Percentiles rank a stretch among this genome's conserved stretches.
phyloP scores from a whole-genome alignment of 768 basidiomycete genomes.

The Psilocybe sp. region DNA sequence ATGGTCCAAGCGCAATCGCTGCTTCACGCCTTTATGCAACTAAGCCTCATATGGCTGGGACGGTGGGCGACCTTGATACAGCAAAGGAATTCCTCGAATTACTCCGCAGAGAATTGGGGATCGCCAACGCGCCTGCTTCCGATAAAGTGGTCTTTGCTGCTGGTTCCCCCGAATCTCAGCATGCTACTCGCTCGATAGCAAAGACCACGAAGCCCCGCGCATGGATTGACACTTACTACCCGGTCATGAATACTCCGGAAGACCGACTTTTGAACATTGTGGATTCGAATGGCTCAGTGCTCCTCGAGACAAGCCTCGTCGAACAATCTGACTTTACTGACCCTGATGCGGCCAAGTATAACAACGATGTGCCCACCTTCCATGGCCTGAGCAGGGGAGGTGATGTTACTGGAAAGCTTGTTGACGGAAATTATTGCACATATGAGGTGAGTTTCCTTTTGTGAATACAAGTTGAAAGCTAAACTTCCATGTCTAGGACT shows the following conservation, averaged over 20 bases:
- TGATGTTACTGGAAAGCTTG: slow-evolving; percentile 59
- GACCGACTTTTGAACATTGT: slow-evolving; percentile 66
- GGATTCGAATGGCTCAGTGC: slow-evolving; percentile 44
- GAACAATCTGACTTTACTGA: slow-evolving; percentile 53
- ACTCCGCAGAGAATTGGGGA: slow-evolving; percentile 61
- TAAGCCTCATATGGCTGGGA: slow-evolving; percentile 69
- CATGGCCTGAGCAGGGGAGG: slow-evolving; percentile 83
- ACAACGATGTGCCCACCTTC: slow-evolving; percentile 71
- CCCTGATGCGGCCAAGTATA: slow-evolving; percentile 66
- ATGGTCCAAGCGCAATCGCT: slow-evolving; percentile 45
- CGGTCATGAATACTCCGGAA: slow-evolving; percentile 75
- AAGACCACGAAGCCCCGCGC: slow-evolving; percentile 45
- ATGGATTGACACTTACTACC: slow-evolving; percentile 87
- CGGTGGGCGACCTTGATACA: slow-evolving; percentile 49
- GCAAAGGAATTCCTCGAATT: slow-evolving; percentile 62
- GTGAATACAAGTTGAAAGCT: not conserved
- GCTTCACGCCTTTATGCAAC: slow-evolving; percentile 54
- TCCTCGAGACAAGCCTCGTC: slow-evolving; percentile 39
- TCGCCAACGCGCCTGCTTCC: slow-evolving; percentile 29
- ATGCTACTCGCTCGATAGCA: slow-evolving; percentile 57
- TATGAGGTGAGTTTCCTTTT: slow-evolving; percentile 40
- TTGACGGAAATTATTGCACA: slow-evolving; percentile 83
- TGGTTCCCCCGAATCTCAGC: slow-evolving; percentile 63
- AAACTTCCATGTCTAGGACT: slow-evolving; percentile 31
- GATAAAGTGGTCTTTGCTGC: slow-evolving; percentile 59